A percentile compares a stretch with the other conserved stretches of the same genome.
Evolutionary conservation across 108 stramenopile genomes (phyloP).

Genomic region (Skeletonema potamos): DNA sequence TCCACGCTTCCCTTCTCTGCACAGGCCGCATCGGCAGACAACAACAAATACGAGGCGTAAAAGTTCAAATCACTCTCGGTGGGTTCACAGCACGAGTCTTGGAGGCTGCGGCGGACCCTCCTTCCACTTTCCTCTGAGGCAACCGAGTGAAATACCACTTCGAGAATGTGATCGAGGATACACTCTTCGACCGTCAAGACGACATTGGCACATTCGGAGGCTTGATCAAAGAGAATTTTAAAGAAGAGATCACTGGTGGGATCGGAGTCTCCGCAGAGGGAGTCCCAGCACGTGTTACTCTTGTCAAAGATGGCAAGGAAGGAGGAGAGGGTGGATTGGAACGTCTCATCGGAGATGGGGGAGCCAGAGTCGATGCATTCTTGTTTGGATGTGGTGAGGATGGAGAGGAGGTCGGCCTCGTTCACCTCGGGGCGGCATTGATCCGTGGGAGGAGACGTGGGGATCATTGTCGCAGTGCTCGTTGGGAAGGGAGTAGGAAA

Average conservation of each 20-base stretch:
- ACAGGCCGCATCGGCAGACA: conserved; percentile 1
- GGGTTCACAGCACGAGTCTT: not conserved
- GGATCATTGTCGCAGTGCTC: not conserved
- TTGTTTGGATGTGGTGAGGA: conserved; percentile 3
- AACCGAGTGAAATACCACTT: not conserved
- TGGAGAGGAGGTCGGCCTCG: conserved; percentile 12
- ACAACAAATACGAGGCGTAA: not conserved
- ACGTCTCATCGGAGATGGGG: conserved; percentile 13
- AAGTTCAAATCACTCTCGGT: conserved; percentile 4
- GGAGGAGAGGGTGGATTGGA: conserved; percentile 5
- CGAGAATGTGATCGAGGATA: conserved; percentile 7
- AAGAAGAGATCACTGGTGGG: conserved; percentile 16
- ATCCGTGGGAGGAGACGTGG: not conserved
- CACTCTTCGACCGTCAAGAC: conserved; percentile 23
- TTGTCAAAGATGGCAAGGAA: conserved; percentile 20
- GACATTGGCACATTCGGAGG: conserved; percentile 33
- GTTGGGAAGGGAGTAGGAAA: not conserved
- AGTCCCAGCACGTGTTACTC: conserved; percentile 21
- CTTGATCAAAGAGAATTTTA: conserved; percentile 21
- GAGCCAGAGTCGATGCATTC: conserved; percentile 18
- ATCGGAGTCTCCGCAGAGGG: conserved; percentile 24
- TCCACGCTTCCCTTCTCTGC: not conserved
- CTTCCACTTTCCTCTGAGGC: not conserved
- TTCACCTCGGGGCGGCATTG: conserved; percentile 11
- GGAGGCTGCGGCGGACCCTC: conserved; percentile 1